Evolutionary conservation across 805 yeast species (phyloP).

Genomic region (Saturnispora diversa): DNA sequence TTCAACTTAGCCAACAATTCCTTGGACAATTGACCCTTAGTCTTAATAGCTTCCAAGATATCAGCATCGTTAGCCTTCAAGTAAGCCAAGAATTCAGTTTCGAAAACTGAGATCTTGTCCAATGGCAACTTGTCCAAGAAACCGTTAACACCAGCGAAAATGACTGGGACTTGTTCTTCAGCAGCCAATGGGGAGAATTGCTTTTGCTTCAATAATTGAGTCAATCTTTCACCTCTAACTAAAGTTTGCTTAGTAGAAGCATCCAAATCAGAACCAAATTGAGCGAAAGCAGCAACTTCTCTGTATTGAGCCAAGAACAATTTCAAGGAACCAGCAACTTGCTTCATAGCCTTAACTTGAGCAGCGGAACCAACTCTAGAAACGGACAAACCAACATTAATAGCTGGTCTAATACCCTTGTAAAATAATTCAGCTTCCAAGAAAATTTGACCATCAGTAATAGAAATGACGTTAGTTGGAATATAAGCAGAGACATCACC

Average conservation of each 20-base stretch:
- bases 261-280: constrained; percentile 99
- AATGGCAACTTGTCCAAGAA: constrained; percentile 83
- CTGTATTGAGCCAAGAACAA: constrained; percentile 99
- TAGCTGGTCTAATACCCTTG: constrained; percentile 99
- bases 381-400: constrained; percentile 98
- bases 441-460: constrained; percentile 97
- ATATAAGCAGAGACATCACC: constrained; percentile 98
- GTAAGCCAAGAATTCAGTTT: constrained; percentile 85
- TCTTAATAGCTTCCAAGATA: constrained; percentile 75
- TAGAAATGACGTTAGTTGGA: constrained; percentile 96
- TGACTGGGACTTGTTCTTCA: constrained; percentile 98
- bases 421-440: constrained; percentile 99
- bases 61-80: constrained; percentile 85
- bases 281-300: constrained; percentile 99
- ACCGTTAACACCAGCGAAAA: constrained; percentile 99
- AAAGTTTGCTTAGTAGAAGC: constrained; percentile 99
- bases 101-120: constrained; percentile 83
- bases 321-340: constrained; percentile 99
- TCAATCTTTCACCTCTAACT: constrained; percentile 99
- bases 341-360: constrained; percentile 99
- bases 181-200: constrained; percentile 96
- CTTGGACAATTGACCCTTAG: constrained; percentile 83
- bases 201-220: constrained; percentile 96
- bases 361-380: constrained; percentile 99
- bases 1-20: constrained; percentile 82